phyloP scores from a whole-genome alignment of 805 yeast species.

The Candida anglica region DNA sequence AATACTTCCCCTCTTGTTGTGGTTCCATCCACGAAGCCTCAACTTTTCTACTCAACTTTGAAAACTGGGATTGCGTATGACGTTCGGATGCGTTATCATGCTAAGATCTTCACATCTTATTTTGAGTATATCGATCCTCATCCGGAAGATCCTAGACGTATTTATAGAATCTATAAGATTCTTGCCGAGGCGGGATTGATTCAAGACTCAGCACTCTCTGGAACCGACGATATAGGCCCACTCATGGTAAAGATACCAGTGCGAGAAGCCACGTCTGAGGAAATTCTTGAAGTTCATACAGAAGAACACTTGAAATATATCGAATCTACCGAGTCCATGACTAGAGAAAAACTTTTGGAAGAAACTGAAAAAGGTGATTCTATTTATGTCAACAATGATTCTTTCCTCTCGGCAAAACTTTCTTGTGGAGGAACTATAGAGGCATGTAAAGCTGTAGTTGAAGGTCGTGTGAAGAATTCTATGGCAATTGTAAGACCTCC shows the following conservation, averaged over 20 bases:
- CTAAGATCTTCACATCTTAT: conserved; percentile 86
- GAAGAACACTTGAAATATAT: conserved; percentile 74
- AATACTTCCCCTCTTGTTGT: too few species aligned
- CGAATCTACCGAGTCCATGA: conserved; percentile 71
- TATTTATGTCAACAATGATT: conserved; percentile 90
- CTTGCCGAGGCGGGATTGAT: conserved; percentile 92
- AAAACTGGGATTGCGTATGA: conserved; percentile 96
- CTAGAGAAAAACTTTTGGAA: conserved; percentile 68
- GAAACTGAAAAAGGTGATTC: conserved; percentile 93
- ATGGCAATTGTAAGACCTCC: conserved; percentile 97
- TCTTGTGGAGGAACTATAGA: conserved; percentile 98
- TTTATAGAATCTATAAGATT: conserved; percentile 87
- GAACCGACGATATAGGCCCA: conserved; percentile 74
- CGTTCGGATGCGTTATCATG: conserved; percentile 96
- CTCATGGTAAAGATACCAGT: conserved; percentile 86
- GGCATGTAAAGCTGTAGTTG: conserved; percentile 92
- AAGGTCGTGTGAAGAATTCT: conserved; percentile 86
- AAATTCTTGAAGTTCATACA: conserved; percentile 82
- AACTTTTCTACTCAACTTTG: conserved; percentile 64
- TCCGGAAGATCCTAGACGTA: conserved; percentile 97
- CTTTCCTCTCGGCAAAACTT: conserved; percentile 78
- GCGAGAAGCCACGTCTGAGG: conserved; percentile 83
- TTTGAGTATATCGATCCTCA: conserved; percentile 96
- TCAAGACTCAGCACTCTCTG: conserved; percentile 70
- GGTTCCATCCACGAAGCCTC: conserved; percentile 62